These are phyloP conservation scores for Colletotrichum gigasporum DNA, from an alignment of 2,329 filamentous ascomycete species.

Conservation along the genomic window DNA sequence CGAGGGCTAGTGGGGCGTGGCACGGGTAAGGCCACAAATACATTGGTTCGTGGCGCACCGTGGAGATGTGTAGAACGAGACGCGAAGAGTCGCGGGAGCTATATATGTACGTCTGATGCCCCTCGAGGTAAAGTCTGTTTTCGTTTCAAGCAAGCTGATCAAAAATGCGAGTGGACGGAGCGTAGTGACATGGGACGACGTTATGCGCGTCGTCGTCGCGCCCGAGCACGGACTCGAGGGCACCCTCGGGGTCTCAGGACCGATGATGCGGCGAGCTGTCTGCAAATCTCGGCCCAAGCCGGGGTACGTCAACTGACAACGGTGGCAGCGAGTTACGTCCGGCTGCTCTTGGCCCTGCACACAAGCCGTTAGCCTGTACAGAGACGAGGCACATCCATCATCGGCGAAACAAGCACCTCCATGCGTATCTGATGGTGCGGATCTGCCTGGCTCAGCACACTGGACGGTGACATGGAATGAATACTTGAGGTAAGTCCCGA, in stretches of 20 bases:
- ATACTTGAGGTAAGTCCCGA: background rate
- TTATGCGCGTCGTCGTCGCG: conserved; percentile 17
- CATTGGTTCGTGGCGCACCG: background rate
- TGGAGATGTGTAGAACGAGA: conserved; percentile 5
- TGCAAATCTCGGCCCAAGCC: conserved; percentile 12
- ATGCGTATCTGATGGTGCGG: background rate
- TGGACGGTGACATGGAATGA: background rate
- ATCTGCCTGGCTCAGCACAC: background rate
- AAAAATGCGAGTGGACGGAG: conserved; percentile 7
- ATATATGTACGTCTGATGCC: background rate
- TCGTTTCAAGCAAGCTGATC: conserved; percentile 13
- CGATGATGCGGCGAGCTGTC: background rate
- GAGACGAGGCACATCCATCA: background rate
- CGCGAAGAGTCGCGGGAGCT: conserved; percentile 4
- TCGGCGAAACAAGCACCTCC: background rate
- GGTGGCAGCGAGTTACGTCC: background rate
- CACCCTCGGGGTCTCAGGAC: background rate
- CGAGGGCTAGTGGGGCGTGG: too few relatives aligned
- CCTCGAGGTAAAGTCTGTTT: background rate
- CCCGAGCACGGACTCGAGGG: background rate
- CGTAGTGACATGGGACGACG: conserved; percentile 12
- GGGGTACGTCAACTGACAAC: background rate
- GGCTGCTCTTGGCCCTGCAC: background rate
- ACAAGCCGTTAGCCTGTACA: background rate
- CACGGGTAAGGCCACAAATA: background rate